Evolutionary conservation across 1,284 basidiomycete genomes (phyloP).

Genomic region (Flammula alnicola): DNA sequence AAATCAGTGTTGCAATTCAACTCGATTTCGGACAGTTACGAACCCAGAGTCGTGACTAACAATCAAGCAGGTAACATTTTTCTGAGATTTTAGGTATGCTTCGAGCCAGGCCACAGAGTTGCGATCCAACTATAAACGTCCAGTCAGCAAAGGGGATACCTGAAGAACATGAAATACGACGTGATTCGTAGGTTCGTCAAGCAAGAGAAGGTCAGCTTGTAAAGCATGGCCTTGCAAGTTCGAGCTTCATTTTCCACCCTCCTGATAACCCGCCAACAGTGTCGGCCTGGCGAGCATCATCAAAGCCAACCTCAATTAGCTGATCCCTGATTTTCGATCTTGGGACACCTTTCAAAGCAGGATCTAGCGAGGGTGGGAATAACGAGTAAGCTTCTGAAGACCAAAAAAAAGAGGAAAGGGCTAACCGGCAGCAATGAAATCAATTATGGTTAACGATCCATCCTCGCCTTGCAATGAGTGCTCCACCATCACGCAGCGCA

Average conservation of each 20-base stretch:
- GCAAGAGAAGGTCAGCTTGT: slow-evolving; percentile 93
- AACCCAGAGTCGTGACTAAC: slow-evolving; percentile 97
- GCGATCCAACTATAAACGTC: slow-evolving; percentile 75
- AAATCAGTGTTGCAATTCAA: background rate
- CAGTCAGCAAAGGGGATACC: slow-evolving; percentile 20
- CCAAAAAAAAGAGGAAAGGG: slow-evolving; percentile 7
- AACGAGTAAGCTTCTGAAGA: slow-evolving; percentile 5
- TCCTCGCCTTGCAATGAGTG: slow-evolving; percentile 96
- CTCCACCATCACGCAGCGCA: slow-evolving; percentile 95
- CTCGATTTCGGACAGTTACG: slow-evolving; percentile 25
- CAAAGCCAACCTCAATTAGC: slow-evolving; percentile 89
- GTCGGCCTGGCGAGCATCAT: slow-evolving; percentile 85
- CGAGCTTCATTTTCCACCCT: slow-evolving; percentile 99
- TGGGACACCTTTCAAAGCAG: slow-evolving; percentile 59
- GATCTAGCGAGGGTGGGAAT: slow-evolving; percentile 46
- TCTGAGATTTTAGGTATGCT: slow-evolving; percentile 83
- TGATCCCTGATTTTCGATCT: slow-evolving; percentile 78
- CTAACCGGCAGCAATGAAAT: slow-evolving; percentile 86
- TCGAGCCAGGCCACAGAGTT: slow-evolving; percentile 94
- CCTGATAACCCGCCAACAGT: slow-evolving; percentile 92
- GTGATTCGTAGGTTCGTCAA: slow-evolving; percentile 95
- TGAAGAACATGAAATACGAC: slow-evolving; percentile 48
- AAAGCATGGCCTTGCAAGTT: slow-evolving; percentile 92
- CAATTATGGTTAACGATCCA: slow-evolving; percentile 77
- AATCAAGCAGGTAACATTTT: slow-evolving; percentile 89